These are phyloP conservation scores for Clathrus columnatus DNA, from an alignment of 768 basidiomycete species.

Conservation along the genomic window DNA sequence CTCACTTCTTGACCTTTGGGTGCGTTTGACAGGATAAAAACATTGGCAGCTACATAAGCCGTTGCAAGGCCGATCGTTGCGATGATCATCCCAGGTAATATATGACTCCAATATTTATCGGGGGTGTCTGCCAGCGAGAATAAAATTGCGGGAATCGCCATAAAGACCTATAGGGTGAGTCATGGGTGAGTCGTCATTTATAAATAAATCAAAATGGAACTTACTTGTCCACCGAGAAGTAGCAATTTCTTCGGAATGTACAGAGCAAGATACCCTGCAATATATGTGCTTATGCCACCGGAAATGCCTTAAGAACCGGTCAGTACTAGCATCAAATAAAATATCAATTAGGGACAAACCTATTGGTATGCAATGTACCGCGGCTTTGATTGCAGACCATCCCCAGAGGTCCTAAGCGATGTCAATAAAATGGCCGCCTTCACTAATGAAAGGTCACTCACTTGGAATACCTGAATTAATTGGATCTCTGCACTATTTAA, in stretches of 20 bases:
- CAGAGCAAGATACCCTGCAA: neutral
- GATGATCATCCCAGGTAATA: constrained; percentile 42
- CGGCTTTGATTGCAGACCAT: constrained; percentile 6
- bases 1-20: constrained; percentile 6
- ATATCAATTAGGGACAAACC: neutral
- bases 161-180: constrained; percentile 23
- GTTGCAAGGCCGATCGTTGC: constrained; percentile 40
- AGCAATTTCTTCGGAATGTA: neutral
- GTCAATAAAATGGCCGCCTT: neutral
- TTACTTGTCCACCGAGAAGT: constrained; percentile 4
- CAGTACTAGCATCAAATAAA: neutral
- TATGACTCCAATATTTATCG: constrained; percentile 36
- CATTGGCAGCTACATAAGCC: constrained; percentile 22
- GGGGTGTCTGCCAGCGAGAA: constrained; percentile 33
- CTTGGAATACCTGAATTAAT: constrained; percentile 9
- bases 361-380: constrained; percentile 5
- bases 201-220: neutral
- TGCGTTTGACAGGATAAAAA: constrained; percentile 1
- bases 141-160: constrained; percentile 31
- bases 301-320: neutral
- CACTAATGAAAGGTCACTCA: neutral
- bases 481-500: neutral
- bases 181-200: neutral
- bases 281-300: constrained; percentile 1
- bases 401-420: constrained; percentile 7